Evolutionary conservation across 768 basidiomycete genomes (phyloP), one percentile per base, ranked within the genome.

Genomic region (Lactarius hengduanensis): DNA sequence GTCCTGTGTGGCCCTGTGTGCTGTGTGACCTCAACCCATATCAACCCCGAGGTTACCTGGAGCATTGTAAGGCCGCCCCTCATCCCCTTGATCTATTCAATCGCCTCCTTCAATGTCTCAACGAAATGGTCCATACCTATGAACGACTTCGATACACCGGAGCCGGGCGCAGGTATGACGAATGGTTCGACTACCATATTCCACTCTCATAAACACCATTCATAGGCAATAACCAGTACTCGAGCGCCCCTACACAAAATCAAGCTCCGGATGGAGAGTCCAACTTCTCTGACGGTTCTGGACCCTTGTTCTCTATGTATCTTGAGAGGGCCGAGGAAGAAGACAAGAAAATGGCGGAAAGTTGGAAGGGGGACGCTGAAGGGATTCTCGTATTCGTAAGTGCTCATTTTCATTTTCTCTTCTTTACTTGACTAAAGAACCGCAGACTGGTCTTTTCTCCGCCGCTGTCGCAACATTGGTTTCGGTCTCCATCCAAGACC

Each of bases 391-490:
- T 65, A 32, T 65, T 61, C 10, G 64, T 65, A 15, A 32, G 64
- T 36, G 2, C 26, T n/a, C 10, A 11, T n/a, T 6, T n/a, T n/a
- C 10, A 11, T n/a, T 6, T n/a, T n/a, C 5, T 7, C 18, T 59
- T 41, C 18, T 59, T 1, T 16, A 9, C 28, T 32, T 32, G 5
- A 26, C 30, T 32, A 16, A 32, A 16, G 28, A 20, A 9, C 1
- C 4, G 20, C 30, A 64, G 63, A 64, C 63, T 6, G 63, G 63
- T 59, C 47, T 64, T 11, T 64, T 64, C 57, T 64, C 63, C 5
- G 63, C 63, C 4, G 36, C 57, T 9, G 57, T 64, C n/a, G 63
- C 63, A 7, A 15, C 57, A 16, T 6, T 59, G 18, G 3, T 54
- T 16, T 34, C 50, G 0, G 38, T 59, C 20, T 64, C 63, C 0